Conservation (phyloP, 2,329 filamentous ascomycete genomes). For the Penicillium sp. region DNA sequence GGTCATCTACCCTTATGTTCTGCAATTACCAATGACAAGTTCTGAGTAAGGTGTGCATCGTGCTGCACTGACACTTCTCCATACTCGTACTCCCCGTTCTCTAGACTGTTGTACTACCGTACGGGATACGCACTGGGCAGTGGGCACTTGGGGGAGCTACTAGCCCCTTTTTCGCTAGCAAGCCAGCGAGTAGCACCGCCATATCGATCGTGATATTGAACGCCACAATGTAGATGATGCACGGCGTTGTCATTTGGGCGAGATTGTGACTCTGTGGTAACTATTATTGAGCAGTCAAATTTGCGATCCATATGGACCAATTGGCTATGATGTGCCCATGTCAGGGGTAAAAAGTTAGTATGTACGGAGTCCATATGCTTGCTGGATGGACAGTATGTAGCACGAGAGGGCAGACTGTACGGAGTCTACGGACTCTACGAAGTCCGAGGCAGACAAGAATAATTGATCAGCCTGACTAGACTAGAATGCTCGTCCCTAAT, state of each 20-base stretch:
- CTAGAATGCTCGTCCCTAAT: not conserved
- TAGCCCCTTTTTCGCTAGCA: slow-evolving; percentile 5
- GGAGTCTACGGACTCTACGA: not conserved
- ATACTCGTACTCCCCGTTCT: not conserved
- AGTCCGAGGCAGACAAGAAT: not conserved
- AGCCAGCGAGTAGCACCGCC: not conserved
- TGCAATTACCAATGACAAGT: not conserved
- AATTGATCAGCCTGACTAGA: not conserved
- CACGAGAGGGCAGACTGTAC: not conserved
- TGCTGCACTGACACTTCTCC: not conserved
- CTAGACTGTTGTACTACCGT: not conserved
- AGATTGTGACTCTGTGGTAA: not conserved
- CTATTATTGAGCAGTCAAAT: not conserved
- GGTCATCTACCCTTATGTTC: not conserved
- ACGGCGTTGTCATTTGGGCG: not conserved
- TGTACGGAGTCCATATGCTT: not conserved
- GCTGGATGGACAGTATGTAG: not conserved
- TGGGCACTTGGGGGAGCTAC: not conserved
- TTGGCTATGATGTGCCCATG: not conserved
- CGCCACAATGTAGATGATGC: slow-evolving; percentile 5
- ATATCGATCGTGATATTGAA: slow-evolving; percentile 8
- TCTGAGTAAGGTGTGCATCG: not conserved
- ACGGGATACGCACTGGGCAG: not conserved
- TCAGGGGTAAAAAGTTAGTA: slow-evolving; percentile 8
- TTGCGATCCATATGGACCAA: not conserved